phyloP scores from a whole-genome alignment of 768 basidiomycete genomes.

The Xanthoconium stramineum region DNA sequence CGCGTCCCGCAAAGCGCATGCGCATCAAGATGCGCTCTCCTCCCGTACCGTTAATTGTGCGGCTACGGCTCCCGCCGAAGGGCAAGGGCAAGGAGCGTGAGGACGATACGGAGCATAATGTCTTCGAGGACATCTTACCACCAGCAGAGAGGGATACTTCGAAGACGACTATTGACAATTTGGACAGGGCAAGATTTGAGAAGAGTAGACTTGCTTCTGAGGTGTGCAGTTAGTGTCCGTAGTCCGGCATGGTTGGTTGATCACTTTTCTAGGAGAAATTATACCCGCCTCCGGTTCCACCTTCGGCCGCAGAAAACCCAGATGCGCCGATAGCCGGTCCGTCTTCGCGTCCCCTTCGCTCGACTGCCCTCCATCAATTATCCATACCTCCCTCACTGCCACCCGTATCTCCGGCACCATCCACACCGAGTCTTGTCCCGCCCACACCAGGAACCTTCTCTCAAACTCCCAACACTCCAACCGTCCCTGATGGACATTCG shows the following conservation, averaged over 20 bases:
- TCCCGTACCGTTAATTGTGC: constrained; percentile 41
- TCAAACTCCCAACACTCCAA: constrained; percentile 30
- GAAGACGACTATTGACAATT: constrained; percentile 57
- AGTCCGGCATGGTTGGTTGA: background rate
- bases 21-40: constrained; percentile 39
- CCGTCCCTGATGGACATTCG: constrained; percentile 18
- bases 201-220: constrained; percentile 70
- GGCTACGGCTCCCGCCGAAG: constrained; percentile 55
- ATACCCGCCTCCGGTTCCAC: constrained; percentile 39
- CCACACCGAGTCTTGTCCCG: constrained; percentile 33
- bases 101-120: constrained; percentile 53
- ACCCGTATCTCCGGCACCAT: constrained; percentile 35
- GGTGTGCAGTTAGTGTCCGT: constrained; percentile 39
- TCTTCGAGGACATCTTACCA: constrained; percentile 83
- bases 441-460: constrained; percentile 35
- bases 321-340: constrained; percentile 49
- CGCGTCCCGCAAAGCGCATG: constrained; percentile 44
- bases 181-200: constrained; percentile 73
- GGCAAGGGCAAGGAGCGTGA: constrained; percentile 70
- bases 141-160: constrained; percentile 67
- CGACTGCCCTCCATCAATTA: constrained; percentile 42
- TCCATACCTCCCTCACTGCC: constrained; percentile 30
- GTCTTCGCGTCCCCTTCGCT: constrained; percentile 62
- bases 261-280: constrained; percentile 43
- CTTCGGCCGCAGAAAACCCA: constrained; percentile 29